Base-by-base conservation (phyloP, 2,329 filamentous ascomycete genomes). In the Phialophora expanda region DNA sequence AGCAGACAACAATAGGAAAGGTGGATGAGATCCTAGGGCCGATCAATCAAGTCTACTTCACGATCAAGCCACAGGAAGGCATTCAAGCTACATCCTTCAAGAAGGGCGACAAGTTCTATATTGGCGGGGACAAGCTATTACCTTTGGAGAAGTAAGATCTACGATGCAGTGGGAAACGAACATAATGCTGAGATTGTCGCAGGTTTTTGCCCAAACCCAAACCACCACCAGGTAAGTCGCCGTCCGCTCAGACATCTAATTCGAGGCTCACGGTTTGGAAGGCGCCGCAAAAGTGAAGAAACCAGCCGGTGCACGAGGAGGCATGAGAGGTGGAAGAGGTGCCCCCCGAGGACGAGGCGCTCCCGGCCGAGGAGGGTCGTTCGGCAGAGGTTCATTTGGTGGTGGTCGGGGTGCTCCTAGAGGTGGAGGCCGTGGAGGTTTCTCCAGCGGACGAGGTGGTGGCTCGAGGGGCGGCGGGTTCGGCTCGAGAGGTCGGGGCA, bases 31-130 rank as follows among this genome's bases (percentile, higher is more conserved):
- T 99, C 73, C 89, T 99, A 73, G 95, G 95, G 65, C 94, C 95
- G 70, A 91, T 99, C 81, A 98, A 97, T 85, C 90, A 97, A 81
- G 92, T 98, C 75, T 97, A 90, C 85, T 99, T 99, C 85, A 98
- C 94, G 75, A 90, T 99, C 80, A 98, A 98, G 84, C 93, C 94
- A 62, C 89, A 92, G 78, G 94, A 98, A 78, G 95, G 95, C 74
- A 98, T 99, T 78, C 91, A 96, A 80, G 93, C 95, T 69, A 87
- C 89, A 66, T 95, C 91, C 48, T 99, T 98, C 89, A 96, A 97
- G 84, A 82, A 89, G 69, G 95, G 95, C 77, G 95, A 98, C 85
- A 97, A 96, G 83, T 96, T 99, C 82, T 99, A 89, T 84, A 97
- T 98, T 76, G 91, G 90, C 74, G 87, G 89, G 75, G 95, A 98